A percentile compares a stretch with the other conserved stretches of the same genome.
These are phyloP conservation scores for Daedaleopsis nitida DNA, from an alignment of 768 basidiomycete genomes.

Conservation along the genomic window DNA sequence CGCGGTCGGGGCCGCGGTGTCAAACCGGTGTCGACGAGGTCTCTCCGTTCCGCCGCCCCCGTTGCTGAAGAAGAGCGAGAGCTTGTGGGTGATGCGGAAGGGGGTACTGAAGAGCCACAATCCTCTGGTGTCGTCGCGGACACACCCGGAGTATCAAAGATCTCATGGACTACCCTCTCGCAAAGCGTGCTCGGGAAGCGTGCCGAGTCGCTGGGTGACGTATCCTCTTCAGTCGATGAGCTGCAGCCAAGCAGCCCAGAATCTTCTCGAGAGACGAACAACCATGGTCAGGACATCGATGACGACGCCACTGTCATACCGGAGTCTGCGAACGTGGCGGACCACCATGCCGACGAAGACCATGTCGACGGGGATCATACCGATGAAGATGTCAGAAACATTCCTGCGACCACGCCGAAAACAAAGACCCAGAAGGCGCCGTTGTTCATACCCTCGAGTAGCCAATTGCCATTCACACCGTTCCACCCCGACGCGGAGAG, in stretches of 20 bases:
- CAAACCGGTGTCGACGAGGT: constrained; percentile 12
- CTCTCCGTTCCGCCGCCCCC: neutral
- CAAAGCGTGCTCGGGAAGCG: constrained; percentile 22
- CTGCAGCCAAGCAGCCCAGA: constrained; percentile 36
- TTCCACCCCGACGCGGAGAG: constrained; percentile 37
- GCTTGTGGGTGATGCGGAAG: neutral
- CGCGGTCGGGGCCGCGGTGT: neutral
- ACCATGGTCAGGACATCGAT: neutral
- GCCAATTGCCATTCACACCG: constrained; percentile 55
- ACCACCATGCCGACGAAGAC: constrained; percentile 5
- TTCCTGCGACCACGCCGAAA: constrained; percentile 2
- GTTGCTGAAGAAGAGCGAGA: neutral
- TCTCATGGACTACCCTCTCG: constrained; percentile 34
- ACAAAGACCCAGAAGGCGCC: constrained; percentile 29
- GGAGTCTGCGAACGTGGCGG: neutral
- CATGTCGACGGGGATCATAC: neutral
- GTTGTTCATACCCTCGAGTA: constrained; percentile 54
- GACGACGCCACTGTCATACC: neutral
- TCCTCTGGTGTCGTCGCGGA: neutral
- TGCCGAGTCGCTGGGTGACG: constrained; percentile 14
- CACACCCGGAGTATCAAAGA: constrained; percentile 4
- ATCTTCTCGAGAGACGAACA: neutral
- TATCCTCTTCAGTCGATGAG: constrained; percentile 36
- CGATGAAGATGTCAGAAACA: too few relatives aligned
- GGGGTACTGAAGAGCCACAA: neutral